Percentiles rank a stretch among this genome's conserved stretches.
Evolutionary conservation across 179 eudicot species (phyloP).

Genomic region (Sideroxylon spinosum): DNA sequence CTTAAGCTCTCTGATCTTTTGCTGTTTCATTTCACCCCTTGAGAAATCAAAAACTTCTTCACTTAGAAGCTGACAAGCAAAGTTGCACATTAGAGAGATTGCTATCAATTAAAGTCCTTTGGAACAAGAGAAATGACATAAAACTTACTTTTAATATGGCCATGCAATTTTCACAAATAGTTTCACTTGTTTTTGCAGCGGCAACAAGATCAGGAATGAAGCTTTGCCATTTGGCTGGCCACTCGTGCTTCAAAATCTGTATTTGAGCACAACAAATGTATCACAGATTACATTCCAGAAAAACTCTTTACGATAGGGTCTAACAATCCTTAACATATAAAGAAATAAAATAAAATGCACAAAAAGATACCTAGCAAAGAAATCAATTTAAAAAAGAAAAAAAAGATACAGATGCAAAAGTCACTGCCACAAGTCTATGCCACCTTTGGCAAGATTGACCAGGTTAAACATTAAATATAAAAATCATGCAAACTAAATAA

Average conservation of each 20-base stretch:
- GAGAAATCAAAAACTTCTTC: constrained; percentile 99
- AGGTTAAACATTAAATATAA: neutral
- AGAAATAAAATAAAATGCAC: neutral
- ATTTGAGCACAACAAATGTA: constrained; percentile 1
- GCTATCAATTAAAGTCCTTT: neutral
- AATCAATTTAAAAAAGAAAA: neutral
- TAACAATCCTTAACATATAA: neutral
- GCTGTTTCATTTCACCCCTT: constrained; percentile 99
- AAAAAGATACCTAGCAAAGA: neutral
- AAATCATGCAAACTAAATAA: neutral
- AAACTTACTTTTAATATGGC: constrained; percentile 76
- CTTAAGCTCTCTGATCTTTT: constrained; percentile 92
- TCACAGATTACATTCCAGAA: constrained; percentile 3
- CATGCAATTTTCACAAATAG: constrained; percentile 99
- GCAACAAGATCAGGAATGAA: constrained; percentile 93
- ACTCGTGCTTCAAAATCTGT: constrained; percentile 97
- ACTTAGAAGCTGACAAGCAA: constrained; percentile 64
- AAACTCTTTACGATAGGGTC: neutral
- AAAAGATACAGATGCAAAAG: neutral
- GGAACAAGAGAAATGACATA: neutral
- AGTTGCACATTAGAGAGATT: neutral
- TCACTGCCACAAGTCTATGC: neutral
- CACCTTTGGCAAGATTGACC: neutral
- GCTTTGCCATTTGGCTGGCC: constrained; percentile 96
- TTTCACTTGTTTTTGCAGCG: constrained; percentile 97